Evolutionary conservation across 805 yeast species (phyloP), one percentile per base, ranked within the genome.

Genomic region (Candida rishiriensis): DNA sequence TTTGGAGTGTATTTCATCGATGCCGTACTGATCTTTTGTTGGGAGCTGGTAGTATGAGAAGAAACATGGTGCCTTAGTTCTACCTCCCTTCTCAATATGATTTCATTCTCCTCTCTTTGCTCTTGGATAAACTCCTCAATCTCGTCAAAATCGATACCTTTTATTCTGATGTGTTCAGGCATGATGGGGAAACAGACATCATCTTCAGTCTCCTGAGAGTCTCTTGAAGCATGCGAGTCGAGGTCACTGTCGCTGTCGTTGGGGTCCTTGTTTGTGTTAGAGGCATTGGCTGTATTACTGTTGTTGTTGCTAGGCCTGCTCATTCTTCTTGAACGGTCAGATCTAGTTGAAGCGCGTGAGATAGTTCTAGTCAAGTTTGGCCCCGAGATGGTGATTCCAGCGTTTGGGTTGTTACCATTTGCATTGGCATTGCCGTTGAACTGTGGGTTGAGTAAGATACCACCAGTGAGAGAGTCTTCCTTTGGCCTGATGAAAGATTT

Each of bases 111-210:
- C 46, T 71, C 77, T 47, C 81, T 67, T 53, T 79, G 82, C 43
- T 78, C 84, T 42, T 71, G 71, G 36, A 85, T 80, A 58, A 85
- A 88, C 53, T 85, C 93, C 46, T 88, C 96, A 52, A 91, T 76
- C 57, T 89, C 97, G 57, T 81, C 88, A 57, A 91, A 88, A 64
- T 91, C 96, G 53, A 93, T 87, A 14, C 96, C 97, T 48, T 81
- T 81, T 8, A 64, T 53, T 40, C 78, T 70, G 12, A 72, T 70
- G 44, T 75, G 79, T 48, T 83, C 84, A 3, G 86, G 81, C 40
- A 80, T 69, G 88, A 88, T 84, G 2, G 98, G 98, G 66, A 90
- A 90, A 71, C 98, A 91, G 37, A 91, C 99, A 75, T 91, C 98
- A 60, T 88, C 97, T 58, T 91, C 98, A 0, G 96, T 88, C 59